Percentiles rank a stretch among this genome's conserved stretches.
Evolutionary conservation across 192 early-diverging fungal genomes (phyloP).

Genomic region (Dispira parvispora): DNA sequence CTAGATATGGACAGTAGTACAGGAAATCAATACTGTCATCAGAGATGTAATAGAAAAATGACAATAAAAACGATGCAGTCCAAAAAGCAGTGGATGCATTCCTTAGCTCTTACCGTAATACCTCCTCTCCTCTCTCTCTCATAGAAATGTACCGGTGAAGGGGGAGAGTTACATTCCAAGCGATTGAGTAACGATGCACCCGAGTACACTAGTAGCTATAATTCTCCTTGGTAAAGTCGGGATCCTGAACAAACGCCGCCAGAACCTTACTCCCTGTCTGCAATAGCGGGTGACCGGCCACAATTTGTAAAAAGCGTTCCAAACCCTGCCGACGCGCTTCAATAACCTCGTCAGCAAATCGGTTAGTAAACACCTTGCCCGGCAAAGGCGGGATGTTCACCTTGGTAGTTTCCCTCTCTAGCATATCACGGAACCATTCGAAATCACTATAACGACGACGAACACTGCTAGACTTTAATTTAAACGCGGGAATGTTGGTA

Average conservation of each 20-base stretch:
- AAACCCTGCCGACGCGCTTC: constrained; percentile 77
- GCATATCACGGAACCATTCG: constrained; percentile 92
- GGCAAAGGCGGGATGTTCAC: constrained; percentile 94
- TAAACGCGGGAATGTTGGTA: constrained; percentile 97
- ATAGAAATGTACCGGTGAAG: neutral
- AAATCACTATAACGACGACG: constrained; percentile 93
- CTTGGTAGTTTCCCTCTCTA: constrained; percentile 76
- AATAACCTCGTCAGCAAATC: constrained; percentile 91
- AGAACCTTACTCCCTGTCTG: constrained; percentile 94
- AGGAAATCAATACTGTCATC: no score
- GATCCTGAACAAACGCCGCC: constrained; percentile 87
- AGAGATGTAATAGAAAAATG: neutral
- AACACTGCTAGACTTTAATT: constrained; percentile 62
- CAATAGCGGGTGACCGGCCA: constrained; percentile 88
- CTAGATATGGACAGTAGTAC: no score
- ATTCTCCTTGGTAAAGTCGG: constrained; percentile 61
- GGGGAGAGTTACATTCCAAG: neutral
- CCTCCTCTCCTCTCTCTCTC: neutral
- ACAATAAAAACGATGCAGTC: neutral
- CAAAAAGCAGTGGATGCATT: neutral
- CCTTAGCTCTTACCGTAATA: no score
- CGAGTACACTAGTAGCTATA: constrained; percentile 21
- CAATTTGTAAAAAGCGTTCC: constrained; percentile 92
- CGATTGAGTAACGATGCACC: neutral
- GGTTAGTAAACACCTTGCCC: constrained; percentile 91